These are phyloP conservation scores for Phialophora chinensis DNA, from an alignment of 2,329 filamentous ascomycete genomes.

Conservation along the genomic window DNA sequence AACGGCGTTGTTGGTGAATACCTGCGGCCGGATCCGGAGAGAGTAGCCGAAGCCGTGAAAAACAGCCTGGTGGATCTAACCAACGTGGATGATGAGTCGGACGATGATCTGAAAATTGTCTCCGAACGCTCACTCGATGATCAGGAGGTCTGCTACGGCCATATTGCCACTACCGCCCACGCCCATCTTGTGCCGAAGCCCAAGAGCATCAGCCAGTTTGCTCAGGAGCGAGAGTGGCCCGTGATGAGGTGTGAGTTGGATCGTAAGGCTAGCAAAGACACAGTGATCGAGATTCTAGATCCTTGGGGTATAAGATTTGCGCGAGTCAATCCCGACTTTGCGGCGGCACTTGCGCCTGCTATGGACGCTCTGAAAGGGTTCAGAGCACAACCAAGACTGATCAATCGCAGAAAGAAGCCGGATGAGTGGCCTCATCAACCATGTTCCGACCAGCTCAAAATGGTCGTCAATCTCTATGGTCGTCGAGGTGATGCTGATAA, in stretches of 20 bases:
- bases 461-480: slow-evolving; percentile 81
- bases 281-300: slow-evolving; percentile 75
- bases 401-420: slow-evolving; percentile 65
- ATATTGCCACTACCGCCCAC: slow-evolving; percentile 32
- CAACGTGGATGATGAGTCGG: slow-evolving; percentile 38
- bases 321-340: slow-evolving; percentile 70
- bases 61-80: slow-evolving; percentile 48
- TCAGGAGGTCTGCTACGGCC: slow-evolving; percentile 40
- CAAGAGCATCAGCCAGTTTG: slow-evolving; percentile 23
- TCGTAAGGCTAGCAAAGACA: slow-evolving; percentile 42
- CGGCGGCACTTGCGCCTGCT: slow-evolving; percentile 71
- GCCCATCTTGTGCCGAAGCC: slow-evolving; percentile 39
- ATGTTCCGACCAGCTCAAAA: slow-evolving; percentile 65
- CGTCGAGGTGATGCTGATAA: slow-evolving; percentile 67
- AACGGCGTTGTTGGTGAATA: slow-evolving; percentile 68
- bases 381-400: slow-evolving; percentile 74
- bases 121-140: slow-evolving; percentile 30
- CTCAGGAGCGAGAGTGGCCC: slow-evolving; percentile 36
- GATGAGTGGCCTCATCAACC: slow-evolving; percentile 69
- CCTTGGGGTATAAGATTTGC: slow-evolving; percentile 75
- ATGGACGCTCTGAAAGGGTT: slow-evolving; percentile 72
- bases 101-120: slow-evolving; percentile 56
- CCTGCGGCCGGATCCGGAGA: slow-evolving; percentile 65
- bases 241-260: slow-evolving; percentile 37
- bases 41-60: slow-evolving; percentile 58